Evolutionary conservation across 2,329 filamentous ascomycete genomes (phyloP), one percentile per base, ranked within the genome.

Genomic region (Emydomyces testavorans): DNA sequence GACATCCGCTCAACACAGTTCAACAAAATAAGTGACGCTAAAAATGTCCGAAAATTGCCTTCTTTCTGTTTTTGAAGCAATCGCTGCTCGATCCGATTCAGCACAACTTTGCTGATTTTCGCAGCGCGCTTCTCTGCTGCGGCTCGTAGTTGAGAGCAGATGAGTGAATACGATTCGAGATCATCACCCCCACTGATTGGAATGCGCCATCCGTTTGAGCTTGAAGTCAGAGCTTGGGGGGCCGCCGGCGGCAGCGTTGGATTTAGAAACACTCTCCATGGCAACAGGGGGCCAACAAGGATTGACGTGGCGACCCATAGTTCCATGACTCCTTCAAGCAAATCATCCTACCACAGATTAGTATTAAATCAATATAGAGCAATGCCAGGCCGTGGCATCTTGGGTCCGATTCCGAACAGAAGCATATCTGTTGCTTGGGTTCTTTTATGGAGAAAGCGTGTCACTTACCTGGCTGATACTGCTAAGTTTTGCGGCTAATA

Each of bases 71-170:
- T 73, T 54, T 77, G 75, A 6, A 79, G 66, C 3, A 80, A 62
- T n/a, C 76, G 71, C 15, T 75, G 71, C 57, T 80, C 77, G 1
- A 80, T 67, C 50, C 79, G 76, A 52, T 76, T 77, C 68, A 79
- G 73, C 28, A 78, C 70, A 7, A 64, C 64, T 46, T 75, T 77
- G 53, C 71, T 71, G 4, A 78, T 63, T 45, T 66, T 65, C 11
- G 69, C 66, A 29, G 75, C 74, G 23, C 73, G 71, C 53, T 74
- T 74, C 56, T 80, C 77, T 15, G 71, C 68, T 1, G 71, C 74
- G 3, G 74, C 72, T 40, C 74, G 70, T 38, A 79, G 62, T 57
- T 80, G 77, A 44, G 68, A 65, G 53, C 65, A 70, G 50, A 80
- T 71, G 2, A 78, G 62, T 1, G 62, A 59, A 52, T 75, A 72